phyloP scores from a whole-genome alignment of 176 grass and related monocot species.

The Phoenix dactylifera region DNA sequence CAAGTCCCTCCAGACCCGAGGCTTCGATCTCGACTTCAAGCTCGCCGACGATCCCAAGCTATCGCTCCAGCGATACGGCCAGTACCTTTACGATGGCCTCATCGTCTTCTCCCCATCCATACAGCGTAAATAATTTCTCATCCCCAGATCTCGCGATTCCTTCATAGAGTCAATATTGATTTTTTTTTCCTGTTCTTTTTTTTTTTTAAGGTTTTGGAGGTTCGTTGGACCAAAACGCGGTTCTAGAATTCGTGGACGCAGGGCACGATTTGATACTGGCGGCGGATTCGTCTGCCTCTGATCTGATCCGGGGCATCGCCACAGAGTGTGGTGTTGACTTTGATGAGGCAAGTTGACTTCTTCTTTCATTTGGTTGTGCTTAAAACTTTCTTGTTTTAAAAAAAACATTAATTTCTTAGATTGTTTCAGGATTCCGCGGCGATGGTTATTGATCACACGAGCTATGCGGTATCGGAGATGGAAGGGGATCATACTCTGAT shows the following conservation, averaged over 20 bases:
- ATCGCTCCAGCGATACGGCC: constrained; percentile 69
- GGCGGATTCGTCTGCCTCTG: constrained; percentile 69
- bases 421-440: constrained; percentile 62
- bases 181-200: not conserved
- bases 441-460: constrained; percentile 77
- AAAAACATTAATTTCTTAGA: not conserved
- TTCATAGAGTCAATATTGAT: too few relatives aligned
- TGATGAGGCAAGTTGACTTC: constrained; percentile 55
- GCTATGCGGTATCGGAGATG: constrained; percentile 59
- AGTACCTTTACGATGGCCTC: constrained; percentile 90
- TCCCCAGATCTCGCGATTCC: constrained; percentile 10
- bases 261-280: constrained; percentile 91
- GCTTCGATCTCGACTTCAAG: constrained; percentile 74
- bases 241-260: constrained; percentile 75
- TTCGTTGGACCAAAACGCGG: constrained; percentile 63
- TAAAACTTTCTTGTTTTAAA: not conserved
- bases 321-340: constrained; percentile 92
- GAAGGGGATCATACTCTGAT: constrained; percentile 89
- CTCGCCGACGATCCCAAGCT: constrained; percentile 73
- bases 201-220: constrained; percentile 62
- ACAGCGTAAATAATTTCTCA: constrained; percentile 28
- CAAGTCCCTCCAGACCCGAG: constrained; percentile 57
- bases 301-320: constrained; percentile 87
- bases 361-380: not conserved
- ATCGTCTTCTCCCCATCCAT: constrained; percentile 68